These are phyloP conservation scores for Rutidosis leptorrhynchoides DNA, from an alignment of 129 eudicot genomes.

Conservation along the genomic window DNA sequence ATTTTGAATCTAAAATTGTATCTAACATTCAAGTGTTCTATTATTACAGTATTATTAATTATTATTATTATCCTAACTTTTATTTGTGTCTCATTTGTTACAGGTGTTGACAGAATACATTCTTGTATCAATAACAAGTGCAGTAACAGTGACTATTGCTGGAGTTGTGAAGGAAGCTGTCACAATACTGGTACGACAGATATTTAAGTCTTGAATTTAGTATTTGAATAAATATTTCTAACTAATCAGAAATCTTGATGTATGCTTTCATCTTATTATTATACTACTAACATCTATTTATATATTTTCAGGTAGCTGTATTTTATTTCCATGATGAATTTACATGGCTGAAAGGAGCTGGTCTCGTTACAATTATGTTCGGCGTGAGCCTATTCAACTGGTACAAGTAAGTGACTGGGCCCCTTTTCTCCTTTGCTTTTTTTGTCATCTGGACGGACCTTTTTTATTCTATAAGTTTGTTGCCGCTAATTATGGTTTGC, in stretches of 20 bases:
- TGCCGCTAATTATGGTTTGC: no score
- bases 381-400: slow-evolving; percentile 93
- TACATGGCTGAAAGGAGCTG: slow-evolving; percentile 86
- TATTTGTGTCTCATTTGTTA: slow-evolving; percentile 21
- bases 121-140: slow-evolving; percentile 91
- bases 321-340: slow-evolving; percentile 94
- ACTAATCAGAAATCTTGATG: background rate
- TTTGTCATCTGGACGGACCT: background rate
- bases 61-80: background rate
- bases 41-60: no score
- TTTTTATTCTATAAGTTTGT: background rate
- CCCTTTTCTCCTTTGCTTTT: background rate
- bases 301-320: slow-evolving; percentile 84
- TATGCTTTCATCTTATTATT: background rate
- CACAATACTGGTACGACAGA: slow-evolving; percentile 68
- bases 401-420: slow-evolving; percentile 85
- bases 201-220: background rate
- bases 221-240: background rate
- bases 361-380: slow-evolving; percentile 70
- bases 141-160: slow-evolving; percentile 93
- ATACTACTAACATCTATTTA: background rate
- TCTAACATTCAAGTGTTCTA: background rate
- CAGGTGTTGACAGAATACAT: slow-evolving; percentile 91
- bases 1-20: background rate
- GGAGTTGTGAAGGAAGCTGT: slow-evolving; percentile 99